Percentiles rank a stretch among this genome's conserved stretches.
Conservation (phyloP, 768 basidiomycete species). For the Pleurotus salmoneostramineus region DNA sequence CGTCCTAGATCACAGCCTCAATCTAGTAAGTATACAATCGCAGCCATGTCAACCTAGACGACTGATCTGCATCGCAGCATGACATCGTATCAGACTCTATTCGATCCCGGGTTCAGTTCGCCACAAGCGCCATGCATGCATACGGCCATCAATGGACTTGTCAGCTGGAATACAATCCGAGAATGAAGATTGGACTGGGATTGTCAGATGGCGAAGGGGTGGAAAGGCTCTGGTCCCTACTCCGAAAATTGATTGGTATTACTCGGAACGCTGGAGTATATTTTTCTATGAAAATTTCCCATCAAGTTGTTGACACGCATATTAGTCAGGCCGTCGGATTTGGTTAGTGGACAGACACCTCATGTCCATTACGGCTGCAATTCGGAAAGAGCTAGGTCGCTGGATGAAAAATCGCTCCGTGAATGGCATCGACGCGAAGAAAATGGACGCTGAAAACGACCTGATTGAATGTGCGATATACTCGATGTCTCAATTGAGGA, state of each 20-base stretch:
- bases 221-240: conserved; percentile 28
- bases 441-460: conserved; percentile 11
- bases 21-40: conserved; percentile 17
- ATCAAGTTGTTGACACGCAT: too few species aligned
- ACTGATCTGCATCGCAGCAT: conserved; percentile 14
- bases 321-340: conserved; percentile 20
- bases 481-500: too few species aligned
- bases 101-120: conserved; percentile 18
- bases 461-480: not conserved
- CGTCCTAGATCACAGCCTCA: conserved; percentile 23
- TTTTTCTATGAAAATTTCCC: too few species aligned
- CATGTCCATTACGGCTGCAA: conserved; percentile 17
- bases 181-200: conserved; percentile 20
- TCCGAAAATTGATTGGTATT: conserved; percentile 30
- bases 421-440: conserved; percentile 10
- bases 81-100: conserved; percentile 19
- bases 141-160: conserved; percentile 35
- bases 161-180: conserved; percentile 28
- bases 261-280: conserved; percentile 23
- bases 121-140: conserved; percentile 33
- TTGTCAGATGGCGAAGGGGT: conserved; percentile 29
- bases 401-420: conserved; percentile 21
- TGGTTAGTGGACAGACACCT: conserved; percentile 31
- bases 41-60: too few species aligned
- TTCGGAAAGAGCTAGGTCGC: conserved; percentile 24